A percentile compares a stretch with the other conserved stretches of the same genome.
These are phyloP conservation scores for Cytospora schulzeri DNA, from an alignment of 2,329 filamentous ascomycete genomes.

Conservation along the genomic window DNA sequence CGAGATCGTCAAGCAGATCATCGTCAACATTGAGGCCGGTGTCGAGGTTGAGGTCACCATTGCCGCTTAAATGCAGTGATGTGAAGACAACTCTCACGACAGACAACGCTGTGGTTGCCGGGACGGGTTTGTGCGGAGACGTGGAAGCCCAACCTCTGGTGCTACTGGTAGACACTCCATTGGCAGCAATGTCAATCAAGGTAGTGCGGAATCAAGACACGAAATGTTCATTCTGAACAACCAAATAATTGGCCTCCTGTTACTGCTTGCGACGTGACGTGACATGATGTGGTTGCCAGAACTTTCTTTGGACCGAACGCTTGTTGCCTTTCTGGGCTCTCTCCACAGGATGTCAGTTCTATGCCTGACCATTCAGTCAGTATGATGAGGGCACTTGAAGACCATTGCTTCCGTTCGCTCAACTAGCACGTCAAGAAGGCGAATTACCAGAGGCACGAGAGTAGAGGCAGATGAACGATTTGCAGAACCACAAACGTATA, in stretches of 20 bases:
- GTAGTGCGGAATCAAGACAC: slow-evolving; percentile 15
- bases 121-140: neutral
- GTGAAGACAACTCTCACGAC: neutral
- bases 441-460: neutral
- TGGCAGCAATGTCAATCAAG: slow-evolving; percentile 18
- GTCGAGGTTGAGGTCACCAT: slow-evolving; percentile 94
- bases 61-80: slow-evolving; percentile 63
- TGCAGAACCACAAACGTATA: too few species aligned
- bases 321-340: neutral
- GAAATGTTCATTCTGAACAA: neutral
- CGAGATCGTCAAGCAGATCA: slow-evolving; percentile 96
- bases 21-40: slow-evolving; percentile 93
- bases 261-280: neutral
- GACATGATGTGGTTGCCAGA: neutral
- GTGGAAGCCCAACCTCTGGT: slow-evolving; percentile 3
- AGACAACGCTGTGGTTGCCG: neutral
- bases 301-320: neutral
- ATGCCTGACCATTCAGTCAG: neutral
- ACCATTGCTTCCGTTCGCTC: too few species aligned
- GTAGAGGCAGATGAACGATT: neutral
- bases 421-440: too few species aligned
- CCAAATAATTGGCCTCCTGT: neutral
- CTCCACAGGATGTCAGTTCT: too few species aligned
- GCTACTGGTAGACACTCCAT: slow-evolving; percentile 5
- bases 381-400: neutral